Percentiles rank a stretch among this genome's conserved stretches.
These are phyloP conservation scores for Camelina neglecta DNA, from an alignment of 345 rosid species.

Conservation along the genomic window DNA sequence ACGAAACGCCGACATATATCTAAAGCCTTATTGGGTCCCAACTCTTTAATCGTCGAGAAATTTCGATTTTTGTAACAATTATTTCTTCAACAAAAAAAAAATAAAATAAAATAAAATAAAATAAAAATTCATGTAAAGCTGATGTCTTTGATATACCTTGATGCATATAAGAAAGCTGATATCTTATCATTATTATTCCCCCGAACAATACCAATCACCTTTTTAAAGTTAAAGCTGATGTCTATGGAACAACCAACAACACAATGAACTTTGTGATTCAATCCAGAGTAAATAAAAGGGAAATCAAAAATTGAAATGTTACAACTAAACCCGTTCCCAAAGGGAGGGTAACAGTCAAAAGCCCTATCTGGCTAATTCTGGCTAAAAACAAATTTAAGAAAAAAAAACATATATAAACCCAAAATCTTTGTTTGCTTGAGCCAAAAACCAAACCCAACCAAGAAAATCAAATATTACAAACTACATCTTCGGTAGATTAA, in stretches of 20 bases:
- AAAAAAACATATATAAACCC: constrained; percentile 39
- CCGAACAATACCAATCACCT: not conserved
- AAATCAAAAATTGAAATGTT: constrained; percentile 50
- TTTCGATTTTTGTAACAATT: not conserved
- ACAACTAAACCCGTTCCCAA: constrained; percentile 52
- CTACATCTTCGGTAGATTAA: constrained; percentile 28
- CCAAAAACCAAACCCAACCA: constrained; percentile 32
- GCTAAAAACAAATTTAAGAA: constrained; percentile 36
- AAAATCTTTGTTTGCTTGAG: constrained; percentile 39
- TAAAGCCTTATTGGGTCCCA: constrained; percentile 15
- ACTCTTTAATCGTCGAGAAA: not conserved
- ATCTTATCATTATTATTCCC: too few species aligned
- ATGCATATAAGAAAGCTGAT: too few species aligned
- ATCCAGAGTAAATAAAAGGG: constrained; percentile 7
- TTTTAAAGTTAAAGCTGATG: not conserved
- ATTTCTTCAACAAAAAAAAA: not conserved
- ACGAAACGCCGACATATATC: constrained; percentile 6
- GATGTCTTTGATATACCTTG: too few species aligned
- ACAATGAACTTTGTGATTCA: not conserved
- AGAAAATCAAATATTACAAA: constrained; percentile 40
- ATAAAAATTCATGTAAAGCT: too few species aligned
- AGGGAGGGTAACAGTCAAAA: constrained; percentile 26
- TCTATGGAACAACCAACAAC: not conserved
- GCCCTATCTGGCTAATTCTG: constrained; percentile 15
- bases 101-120: too few species aligned